phyloP scores from a whole-genome alignment of 371 early-diverging fungal genomes.

The Rhizopus arrhizus region DNA sequence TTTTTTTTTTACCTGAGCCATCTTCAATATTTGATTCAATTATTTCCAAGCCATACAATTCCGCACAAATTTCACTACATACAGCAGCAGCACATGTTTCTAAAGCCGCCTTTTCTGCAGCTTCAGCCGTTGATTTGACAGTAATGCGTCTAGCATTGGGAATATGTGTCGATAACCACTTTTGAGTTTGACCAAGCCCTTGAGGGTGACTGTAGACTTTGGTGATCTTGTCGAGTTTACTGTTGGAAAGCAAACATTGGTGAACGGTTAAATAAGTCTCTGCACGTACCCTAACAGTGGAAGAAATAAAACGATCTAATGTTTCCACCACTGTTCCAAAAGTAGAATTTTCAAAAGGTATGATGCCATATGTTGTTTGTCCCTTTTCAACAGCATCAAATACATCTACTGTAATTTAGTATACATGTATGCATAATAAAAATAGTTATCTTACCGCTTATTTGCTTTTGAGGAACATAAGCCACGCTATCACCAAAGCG shows the following conservation, averaged over 20 bases:
- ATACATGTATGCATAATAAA: neutral
- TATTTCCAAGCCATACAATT: slow-evolving; percentile 80
- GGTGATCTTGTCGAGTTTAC: slow-evolving; percentile 62
- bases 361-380: slow-evolving; percentile 83
- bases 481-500: slow-evolving; percentile 81
- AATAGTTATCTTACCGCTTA: slow-evolving; percentile 39
- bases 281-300: slow-evolving; percentile 60
- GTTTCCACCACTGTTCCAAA: slow-evolving; percentile 86
- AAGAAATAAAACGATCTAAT: slow-evolving; percentile 73
- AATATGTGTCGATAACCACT: slow-evolving; percentile 71
- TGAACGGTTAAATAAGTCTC: slow-evolving; percentile 73
- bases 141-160: slow-evolving; percentile 74
- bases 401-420: slow-evolving; percentile 53
- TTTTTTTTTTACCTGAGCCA: slow-evolving; percentile 17
- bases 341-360: slow-evolving; percentile 95
- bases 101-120: slow-evolving; percentile 83
- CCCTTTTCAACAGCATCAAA: slow-evolving; percentile 82
- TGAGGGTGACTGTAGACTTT: slow-evolving; percentile 92
- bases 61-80: slow-evolving; percentile 77
- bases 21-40: slow-evolving; percentile 80
- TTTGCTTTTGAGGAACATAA: slow-evolving; percentile 71
- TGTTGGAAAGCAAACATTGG: slow-evolving; percentile 80
- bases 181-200: slow-evolving; percentile 86
- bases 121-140: slow-evolving; percentile 85
- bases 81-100: slow-evolving; percentile 86